phyloP scores from a whole-genome alignment of 164 flowering plant genomes.

The Litsea cubeba region DNA sequence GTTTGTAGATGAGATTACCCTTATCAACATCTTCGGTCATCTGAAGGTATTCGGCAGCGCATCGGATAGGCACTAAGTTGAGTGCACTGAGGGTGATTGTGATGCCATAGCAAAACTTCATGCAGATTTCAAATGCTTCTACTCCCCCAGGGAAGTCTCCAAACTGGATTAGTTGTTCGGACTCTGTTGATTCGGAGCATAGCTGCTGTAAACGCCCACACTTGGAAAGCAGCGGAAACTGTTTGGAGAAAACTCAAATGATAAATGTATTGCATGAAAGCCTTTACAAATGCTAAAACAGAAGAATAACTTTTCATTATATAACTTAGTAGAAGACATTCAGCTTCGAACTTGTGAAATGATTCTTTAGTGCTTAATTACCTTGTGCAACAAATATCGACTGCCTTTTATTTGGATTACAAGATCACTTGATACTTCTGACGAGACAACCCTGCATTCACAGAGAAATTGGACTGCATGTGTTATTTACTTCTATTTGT shows the following conservation, averaged over 20 bases:
- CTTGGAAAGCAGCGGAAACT: slow-evolving; percentile 95
- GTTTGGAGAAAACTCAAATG: slow-evolving; percentile 8
- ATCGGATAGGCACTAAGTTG: slow-evolving; percentile 72
- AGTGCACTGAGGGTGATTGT: slow-evolving; percentile 84
- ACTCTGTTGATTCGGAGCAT: slow-evolving; percentile 52
- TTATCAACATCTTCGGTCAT: slow-evolving; percentile 95
- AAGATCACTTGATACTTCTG: slow-evolving; percentile 90
- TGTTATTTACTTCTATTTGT: neutral
- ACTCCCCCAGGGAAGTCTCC: slow-evolving; percentile 83
- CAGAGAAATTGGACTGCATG: neutral
- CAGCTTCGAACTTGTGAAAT: slow-evolving; percentile 1
- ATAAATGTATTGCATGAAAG: neutral
- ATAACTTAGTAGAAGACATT: neutral
- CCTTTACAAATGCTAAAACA: neutral
- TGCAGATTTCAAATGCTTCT: slow-evolving; percentile 92
- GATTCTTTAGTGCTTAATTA: slow-evolving; percentile 15
- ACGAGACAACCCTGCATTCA: slow-evolving; percentile 62
- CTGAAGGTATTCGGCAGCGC: slow-evolving; percentile 88
- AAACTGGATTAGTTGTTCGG: slow-evolving; percentile 57
- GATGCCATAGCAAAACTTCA: slow-evolving; percentile 95
- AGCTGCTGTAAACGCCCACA: slow-evolving; percentile 60
- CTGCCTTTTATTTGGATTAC: slow-evolving; percentile 70
- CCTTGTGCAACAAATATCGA: slow-evolving; percentile 95
- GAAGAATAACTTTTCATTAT: neutral
- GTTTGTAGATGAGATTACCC: slow-evolving; percentile 76